Evolutionary conservation across 768 basidiomycete species (phyloP), one percentile per base, ranked within the genome.

Genomic region (Termitomyces bulborhizus): DNA sequence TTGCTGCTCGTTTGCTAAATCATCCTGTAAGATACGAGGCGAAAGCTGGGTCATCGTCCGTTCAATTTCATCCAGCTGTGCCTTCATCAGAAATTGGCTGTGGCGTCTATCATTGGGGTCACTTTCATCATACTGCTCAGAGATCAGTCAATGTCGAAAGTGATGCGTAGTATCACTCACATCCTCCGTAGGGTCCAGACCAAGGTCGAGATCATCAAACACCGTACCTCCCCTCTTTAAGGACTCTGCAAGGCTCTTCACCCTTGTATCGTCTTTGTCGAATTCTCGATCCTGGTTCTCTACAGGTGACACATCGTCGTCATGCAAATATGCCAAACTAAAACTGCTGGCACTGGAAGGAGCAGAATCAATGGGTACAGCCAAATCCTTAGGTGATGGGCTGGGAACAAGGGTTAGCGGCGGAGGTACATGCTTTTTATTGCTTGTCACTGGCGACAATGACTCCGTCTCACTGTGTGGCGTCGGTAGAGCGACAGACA

Each of bases 61-160:
- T 65, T 93, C 90, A 46, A 93, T 86, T 68, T 87, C 86, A 64
- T 93, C 90, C 24, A 93, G 71, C 65, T 86, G 80, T 16, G 84
- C 83, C 60, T 76, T 83, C 83, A 92, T 82, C 42, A 86, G 69
- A 60, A 83, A 78, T 61, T 91, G 90, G 66, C 88, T 91, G 63
- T 79, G 80, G 41, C 88, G 78, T 56, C 81, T 79, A 68, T 90
- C 89, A 63, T 89, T 76, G 43, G 86, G 85, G 62, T 90, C 89
- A 60, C 82, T 73, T 44, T 82, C 79, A 56, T 88, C 85, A 60
- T 79, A 85, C 86, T 89, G 61, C 6, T 34, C 21, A 27, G 50
- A 32, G 52, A 40, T 46, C 44, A 57, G 60, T 63, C 15, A 24
- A 26, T 7, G 41, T n/a, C 6, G 13, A 48, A 46, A 48, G 26